Evolutionary conservation across 1,139 yeast genomes (phyloP), one percentile per base, ranked within the genome.

Genomic region (Blastobotrys petasosporus): DNA sequence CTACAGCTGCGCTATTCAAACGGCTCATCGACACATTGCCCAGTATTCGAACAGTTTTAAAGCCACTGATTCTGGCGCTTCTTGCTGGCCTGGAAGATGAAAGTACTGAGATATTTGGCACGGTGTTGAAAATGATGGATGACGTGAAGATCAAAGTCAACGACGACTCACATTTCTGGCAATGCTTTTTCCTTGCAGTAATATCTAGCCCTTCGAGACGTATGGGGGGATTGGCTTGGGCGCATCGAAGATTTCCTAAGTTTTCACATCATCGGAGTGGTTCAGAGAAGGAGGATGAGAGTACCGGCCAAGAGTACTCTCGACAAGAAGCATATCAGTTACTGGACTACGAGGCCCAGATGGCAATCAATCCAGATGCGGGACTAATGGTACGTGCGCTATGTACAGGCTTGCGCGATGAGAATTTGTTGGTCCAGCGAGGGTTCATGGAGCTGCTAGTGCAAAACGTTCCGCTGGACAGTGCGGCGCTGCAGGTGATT

Each of bases 21-120:
- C 70, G 72, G 2, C 75, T 76, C 54, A 60, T 90, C 7, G 67
- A 85, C 5, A 72, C 75, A 15, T 61, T 85, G 8, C 75, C 80
- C 0, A 62, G 76, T 0, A 50, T 58, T 0, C 71, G 78, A 44
- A 66, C 73, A 15, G 65, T 85, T 16, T 68, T 84, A 23, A 80
- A 78, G 51, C 90, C 97, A 0, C 62, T 92, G 16, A 65, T 92
- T 6, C 70, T 88, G 42, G 77, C 94, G 53, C 70, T 90, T 35
- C 65, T 92, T 10, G 88, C 96, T 0, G 96, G 96, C 0, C 74
- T 94, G 41, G 98, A 92, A 55, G 97, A 92, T 56, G 96, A 88
- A 54, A 78, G 87, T 39, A 81, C 92, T 16, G 98, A 92, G 59
- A 79, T 82, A 31, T 90, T 84, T 60, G 72, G 70, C 12, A 76